Base-by-base conservation (phyloP, 768 basidiomycete genomes). In the Termitomyces sp. region DNA sequence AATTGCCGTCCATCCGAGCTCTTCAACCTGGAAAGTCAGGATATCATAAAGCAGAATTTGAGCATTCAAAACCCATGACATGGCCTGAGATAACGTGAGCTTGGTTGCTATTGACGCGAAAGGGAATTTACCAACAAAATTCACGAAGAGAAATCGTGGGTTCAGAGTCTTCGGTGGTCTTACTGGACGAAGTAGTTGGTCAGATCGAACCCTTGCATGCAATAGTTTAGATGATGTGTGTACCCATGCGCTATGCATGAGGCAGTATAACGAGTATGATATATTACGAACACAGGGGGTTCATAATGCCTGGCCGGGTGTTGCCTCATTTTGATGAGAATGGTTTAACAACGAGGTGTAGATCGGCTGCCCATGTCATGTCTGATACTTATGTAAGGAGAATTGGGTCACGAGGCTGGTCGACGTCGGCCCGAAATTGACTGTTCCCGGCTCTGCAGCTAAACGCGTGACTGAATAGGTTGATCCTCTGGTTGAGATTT, bases 1-100 rank as follows among this genome's bases (percentile, higher is more conserved):
- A 40, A 62, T 8, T 9, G 52, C 60, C 21, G 57, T 55, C 60
- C 60, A 62, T 21, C 55, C 51, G 17, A 62, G 44, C n/a, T 57
- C 60, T 19, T 62, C 60, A 15, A 62, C 55, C 12, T 58, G 60
- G 40, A 56, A 56, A 46, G 51, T 45, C 41, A 58, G 33, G 9
- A 54, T 47, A 28, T 56, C 37, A 23, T 47, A 37, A 17, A 59
- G 31, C 37, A 61, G 26, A 33, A 8, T 15, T 17, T 28, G 42
- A 23, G 21, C 42, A 17, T 23, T n/a, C 12, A 42, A 33, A 5
- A 12, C 43, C 41, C 52, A 53, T 26, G 19, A 17, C 52, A 44
- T 44, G 33, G 0, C 31, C 42, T 42, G 49, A 21, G 21, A 41
- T 28, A 41, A 40, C n/a, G 17, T 30, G 5, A 23, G 23, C 38